phyloP scores from a whole-genome alignment of 306 rosid genomes.

The Sechiopsis laciniata region DNA sequence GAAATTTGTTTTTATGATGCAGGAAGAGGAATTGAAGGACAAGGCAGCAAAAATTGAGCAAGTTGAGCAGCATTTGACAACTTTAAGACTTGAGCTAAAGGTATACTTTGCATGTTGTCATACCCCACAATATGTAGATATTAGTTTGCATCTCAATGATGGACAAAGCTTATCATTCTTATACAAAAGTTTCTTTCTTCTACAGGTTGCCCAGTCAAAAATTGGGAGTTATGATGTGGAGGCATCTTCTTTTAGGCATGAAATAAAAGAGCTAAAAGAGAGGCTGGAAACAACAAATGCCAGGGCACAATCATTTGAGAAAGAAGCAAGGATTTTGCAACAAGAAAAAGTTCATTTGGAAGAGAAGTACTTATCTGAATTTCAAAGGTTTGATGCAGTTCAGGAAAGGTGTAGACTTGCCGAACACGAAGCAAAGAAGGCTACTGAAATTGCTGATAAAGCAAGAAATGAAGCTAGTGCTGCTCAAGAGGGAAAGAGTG shows the following conservation, averaged over 20 bases:
- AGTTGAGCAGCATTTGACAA: constrained; percentile 76
- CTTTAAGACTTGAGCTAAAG: constrained; percentile 69
- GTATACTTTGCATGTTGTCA: constrained; percentile 33
- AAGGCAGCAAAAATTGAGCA: constrained; percentile 56
- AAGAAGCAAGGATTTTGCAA: constrained; percentile 51
- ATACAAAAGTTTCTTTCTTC: not conserved
- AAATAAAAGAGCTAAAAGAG: constrained; percentile 55
- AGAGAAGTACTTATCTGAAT: constrained; percentile 65
- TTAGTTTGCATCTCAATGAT: constrained; percentile 2
- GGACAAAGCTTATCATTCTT: not conserved
- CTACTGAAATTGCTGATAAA: constrained; percentile 64
- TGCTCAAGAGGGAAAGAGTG: constrained; percentile 67
- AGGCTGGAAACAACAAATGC: constrained; percentile 53
- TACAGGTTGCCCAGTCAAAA: constrained; percentile 82
- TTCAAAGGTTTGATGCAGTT: constrained; percentile 67
- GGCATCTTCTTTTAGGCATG: constrained; percentile 48
- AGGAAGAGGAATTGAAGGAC: constrained; percentile 79
- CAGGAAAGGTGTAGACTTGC: constrained; percentile 72
- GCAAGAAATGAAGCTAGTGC: constrained; percentile 56
- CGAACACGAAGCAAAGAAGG: constrained; percentile 72
- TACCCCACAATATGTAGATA: not conserved
- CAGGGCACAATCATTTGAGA: constrained; percentile 69
- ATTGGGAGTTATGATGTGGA: constrained; percentile 67
- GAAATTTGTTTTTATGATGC: constrained; percentile 26
- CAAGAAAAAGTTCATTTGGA: constrained; percentile 76